These are phyloP conservation scores for Astrothelium macrocarpum DNA, from an alignment of 495 filamentous ascomycete species.

Conservation along the genomic window DNA sequence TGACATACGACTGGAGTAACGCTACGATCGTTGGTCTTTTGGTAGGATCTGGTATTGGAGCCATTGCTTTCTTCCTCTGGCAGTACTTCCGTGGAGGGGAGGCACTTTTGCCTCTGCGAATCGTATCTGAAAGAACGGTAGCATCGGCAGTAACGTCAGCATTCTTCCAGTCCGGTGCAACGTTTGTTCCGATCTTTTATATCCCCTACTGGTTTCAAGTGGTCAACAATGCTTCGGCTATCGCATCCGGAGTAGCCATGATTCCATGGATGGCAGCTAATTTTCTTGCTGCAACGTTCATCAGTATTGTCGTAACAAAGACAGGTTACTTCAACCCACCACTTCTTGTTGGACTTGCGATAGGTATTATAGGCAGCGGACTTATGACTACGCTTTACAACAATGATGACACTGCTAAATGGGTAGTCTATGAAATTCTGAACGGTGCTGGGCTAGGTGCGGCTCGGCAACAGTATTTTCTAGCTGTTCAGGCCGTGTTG, in stretches of 20 bases:
- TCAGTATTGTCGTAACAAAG: neutral
- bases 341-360: neutral
- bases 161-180: constrained; percentile 39
- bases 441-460: constrained; percentile 8
- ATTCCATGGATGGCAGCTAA: constrained; percentile 59
- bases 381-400: neutral
- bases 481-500: constrained; percentile 17
- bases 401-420: neutral
- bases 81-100: constrained; percentile 57
- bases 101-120: constrained; percentile 63
- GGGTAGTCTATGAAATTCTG: constrained; percentile 1
- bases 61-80: constrained; percentile 30
- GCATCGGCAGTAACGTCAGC: constrained; percentile 20
- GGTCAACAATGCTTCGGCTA: constrained; percentile 56
- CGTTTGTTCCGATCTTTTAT: constrained; percentile 49
- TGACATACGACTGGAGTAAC: neutral
- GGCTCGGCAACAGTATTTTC: constrained; percentile 12
- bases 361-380: neutral
- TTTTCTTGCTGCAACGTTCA: constrained; percentile 34
- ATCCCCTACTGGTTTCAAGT: constrained; percentile 73
- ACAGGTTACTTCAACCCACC: constrained; percentile 8
- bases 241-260: constrained; percentile 65
- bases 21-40: neutral
- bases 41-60: constrained; percentile 37
- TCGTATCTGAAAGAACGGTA: constrained; percentile 65